Evolutionary conservation across 257 asterid genomes (phyloP).

Genomic region (Nicotiana obtusifolia): DNA sequence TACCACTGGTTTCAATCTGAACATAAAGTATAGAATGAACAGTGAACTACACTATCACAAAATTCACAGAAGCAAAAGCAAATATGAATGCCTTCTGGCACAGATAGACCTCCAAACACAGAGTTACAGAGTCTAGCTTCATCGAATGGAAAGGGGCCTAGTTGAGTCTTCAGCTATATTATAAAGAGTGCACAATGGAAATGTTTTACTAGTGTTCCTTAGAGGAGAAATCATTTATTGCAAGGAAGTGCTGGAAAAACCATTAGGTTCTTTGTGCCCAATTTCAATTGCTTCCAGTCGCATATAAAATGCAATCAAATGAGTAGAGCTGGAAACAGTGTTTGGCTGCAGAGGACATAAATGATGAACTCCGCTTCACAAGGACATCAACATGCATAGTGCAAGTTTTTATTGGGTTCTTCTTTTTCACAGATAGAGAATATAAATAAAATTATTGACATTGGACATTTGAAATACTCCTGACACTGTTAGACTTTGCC

Average conservation of each 20-base stretch:
- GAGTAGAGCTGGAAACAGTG: not conserved
- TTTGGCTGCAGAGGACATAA: not conserved
- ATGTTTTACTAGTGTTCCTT: not conserved
- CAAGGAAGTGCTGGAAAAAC: not conserved
- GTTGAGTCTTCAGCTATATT: not conserved
- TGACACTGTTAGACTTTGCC: not conserved
- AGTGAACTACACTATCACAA: constrained; percentile 8
- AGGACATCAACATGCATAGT: not conserved
- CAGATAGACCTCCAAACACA: not conserved
- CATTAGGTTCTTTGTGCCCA: not conserved
- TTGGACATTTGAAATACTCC: not conserved
- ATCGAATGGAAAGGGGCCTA: not conserved
- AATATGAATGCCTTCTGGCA: not conserved
- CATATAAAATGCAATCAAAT: constrained; percentile 6
- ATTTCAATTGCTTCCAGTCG: not conserved
- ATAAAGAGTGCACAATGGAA: not conserved
- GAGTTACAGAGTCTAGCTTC: not conserved
- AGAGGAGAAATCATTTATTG: not conserved
- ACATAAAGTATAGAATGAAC: constrained; percentile 11
- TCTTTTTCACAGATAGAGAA: not conserved
- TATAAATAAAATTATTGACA: not conserved
- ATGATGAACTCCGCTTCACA: not conserved
- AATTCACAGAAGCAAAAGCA: constrained; percentile 8
- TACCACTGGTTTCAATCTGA: constrained; percentile 84
- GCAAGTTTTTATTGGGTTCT: not conserved